phyloP scores from a whole-genome alignment of 225 moss, liverwort and hornwort species.

The Polytrichum formosum region DNA sequence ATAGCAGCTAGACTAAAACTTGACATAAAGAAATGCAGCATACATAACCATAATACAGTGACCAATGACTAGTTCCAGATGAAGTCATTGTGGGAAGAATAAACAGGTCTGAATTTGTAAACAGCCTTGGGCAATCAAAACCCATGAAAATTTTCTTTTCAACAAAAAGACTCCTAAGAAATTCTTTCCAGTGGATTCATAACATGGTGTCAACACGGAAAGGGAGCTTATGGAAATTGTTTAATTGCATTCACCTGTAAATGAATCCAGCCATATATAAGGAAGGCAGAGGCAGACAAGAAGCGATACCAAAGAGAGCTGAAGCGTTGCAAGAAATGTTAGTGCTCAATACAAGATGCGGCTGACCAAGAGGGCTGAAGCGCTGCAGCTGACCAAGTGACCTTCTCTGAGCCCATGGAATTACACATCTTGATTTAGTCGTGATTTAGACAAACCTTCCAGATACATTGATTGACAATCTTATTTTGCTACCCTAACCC shows the following conservation, averaged over 20 bases:
- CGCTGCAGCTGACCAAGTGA: constrained; percentile 11
- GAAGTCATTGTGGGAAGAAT: not conserved
- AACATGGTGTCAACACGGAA: too few relatives aligned
- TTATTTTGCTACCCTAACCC: not conserved
- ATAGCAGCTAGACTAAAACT: too few relatives aligned
- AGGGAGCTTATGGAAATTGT: too few relatives aligned
- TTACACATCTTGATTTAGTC: too few relatives aligned
- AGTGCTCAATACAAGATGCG: not conserved
- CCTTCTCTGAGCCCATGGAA: too few relatives aligned
- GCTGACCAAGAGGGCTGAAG: constrained; percentile 38
- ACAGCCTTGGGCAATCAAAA: not conserved
- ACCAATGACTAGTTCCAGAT: not conserved
- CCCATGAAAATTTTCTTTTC: too few relatives aligned
- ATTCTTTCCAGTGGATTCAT: too few relatives aligned
- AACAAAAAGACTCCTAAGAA: too few relatives aligned
- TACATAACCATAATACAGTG: not conserved
- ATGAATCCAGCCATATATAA: constrained; percentile 50
- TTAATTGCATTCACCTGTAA: not conserved
- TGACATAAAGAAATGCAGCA: not conserved
- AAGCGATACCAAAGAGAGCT: constrained; percentile 64
- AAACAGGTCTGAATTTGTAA: too few relatives aligned
- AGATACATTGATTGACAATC: too few relatives aligned
- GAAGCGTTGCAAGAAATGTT: constrained; percentile 44
- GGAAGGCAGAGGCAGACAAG: constrained; percentile 72
- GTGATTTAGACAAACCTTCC: too few relatives aligned